phyloP scores from a whole-genome alignment of 164 flowering plant genomes.

The Umbellularia californica region DNA sequence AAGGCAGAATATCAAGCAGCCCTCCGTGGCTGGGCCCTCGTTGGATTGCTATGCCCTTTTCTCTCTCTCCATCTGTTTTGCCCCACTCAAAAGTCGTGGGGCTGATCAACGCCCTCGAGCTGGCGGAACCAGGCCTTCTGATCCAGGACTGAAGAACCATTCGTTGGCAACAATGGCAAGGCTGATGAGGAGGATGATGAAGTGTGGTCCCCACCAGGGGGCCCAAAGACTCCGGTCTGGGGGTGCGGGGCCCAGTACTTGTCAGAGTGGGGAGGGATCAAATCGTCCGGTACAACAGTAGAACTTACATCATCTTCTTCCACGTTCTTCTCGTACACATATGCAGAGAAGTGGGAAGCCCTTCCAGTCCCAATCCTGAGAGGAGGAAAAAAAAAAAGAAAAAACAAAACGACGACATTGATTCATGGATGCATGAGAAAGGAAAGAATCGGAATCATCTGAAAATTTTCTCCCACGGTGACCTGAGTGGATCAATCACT shows the following conservation, averaged over 20 bases:
- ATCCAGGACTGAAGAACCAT: slow-evolving; percentile 52
- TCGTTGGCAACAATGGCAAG: slow-evolving; percentile 5
- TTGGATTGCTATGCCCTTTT: too few species aligned
- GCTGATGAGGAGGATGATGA: slow-evolving; percentile 5
- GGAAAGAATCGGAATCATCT: too few species aligned
- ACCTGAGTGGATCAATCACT: too few species aligned
- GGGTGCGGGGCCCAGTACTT: slow-evolving; percentile 90
- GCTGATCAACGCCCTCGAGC: slow-evolving; percentile 71
- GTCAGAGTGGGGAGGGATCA: slow-evolving; percentile 44
- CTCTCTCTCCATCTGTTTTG: too few species aligned
- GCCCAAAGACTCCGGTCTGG: slow-evolving; percentile 79
- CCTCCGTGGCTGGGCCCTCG: too few species aligned
- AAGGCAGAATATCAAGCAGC: too few species aligned
- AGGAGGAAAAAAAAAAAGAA: too few species aligned
- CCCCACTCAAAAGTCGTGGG: slow-evolving; percentile 11
- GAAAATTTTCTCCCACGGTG: too few species aligned
- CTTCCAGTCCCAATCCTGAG: slow-evolving; percentile 31
- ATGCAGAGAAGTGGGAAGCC: slow-evolving; percentile 30
- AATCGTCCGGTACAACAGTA: slow-evolving; percentile 53
- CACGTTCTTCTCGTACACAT: slow-evolving; percentile 69
- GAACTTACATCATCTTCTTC: slow-evolving; percentile 52
- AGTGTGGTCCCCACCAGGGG: slow-evolving; percentile 27
- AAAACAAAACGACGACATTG: too few species aligned
- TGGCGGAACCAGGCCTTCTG: slow-evolving; percentile 82
- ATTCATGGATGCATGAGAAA: too few species aligned